phyloP scores from a whole-genome alignment of 495 filamentous ascomycete species.

The Talaromyces nanjingensis region DNA sequence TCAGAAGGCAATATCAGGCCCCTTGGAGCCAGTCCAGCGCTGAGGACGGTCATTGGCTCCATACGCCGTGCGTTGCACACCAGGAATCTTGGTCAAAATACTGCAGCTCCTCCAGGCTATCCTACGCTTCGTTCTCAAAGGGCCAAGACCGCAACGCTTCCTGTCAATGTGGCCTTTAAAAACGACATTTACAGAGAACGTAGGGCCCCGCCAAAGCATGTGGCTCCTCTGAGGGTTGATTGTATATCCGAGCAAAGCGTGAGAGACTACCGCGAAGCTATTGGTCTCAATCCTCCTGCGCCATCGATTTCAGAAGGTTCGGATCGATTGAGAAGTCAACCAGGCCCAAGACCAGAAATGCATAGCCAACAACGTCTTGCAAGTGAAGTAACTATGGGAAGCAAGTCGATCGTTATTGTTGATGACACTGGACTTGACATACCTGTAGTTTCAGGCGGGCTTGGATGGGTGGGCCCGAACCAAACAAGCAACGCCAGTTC shows the following conservation, averaged over 20 bases:
- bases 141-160: conserved; percentile 38
- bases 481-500: conserved; percentile 10
- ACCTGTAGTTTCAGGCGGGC: conserved; percentile 31
- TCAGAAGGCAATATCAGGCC: conserved; percentile 26
- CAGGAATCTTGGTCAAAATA: conserved; percentile 41
- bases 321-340: neutral
- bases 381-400: conserved; percentile 66
- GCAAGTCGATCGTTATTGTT: conserved; percentile 82
- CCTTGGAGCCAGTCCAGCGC: conserved; percentile 48
- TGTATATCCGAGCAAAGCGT: conserved; percentile 67
- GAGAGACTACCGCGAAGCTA: conserved; percentile 52
- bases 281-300: conserved; percentile 8
- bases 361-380: conserved; percentile 22
- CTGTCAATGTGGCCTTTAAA: conserved; percentile 39
- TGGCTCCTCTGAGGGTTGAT: conserved; percentile 54
- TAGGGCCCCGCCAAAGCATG: conserved; percentile 28
- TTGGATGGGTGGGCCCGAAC: conserved; percentile 13
- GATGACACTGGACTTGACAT: conserved; percentile 47
- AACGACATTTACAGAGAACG: conserved; percentile 40
- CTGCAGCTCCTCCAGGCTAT: conserved; percentile 36
- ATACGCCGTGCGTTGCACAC: conserved; percentile 83
- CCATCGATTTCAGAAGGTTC: neutral
- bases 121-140: conserved; percentile 22
- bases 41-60: conserved; percentile 80
- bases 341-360: neutral